Conservation (phyloP, 176 grass and related monocot genomes). For the Dendrocalamus sinicus region DNA sequence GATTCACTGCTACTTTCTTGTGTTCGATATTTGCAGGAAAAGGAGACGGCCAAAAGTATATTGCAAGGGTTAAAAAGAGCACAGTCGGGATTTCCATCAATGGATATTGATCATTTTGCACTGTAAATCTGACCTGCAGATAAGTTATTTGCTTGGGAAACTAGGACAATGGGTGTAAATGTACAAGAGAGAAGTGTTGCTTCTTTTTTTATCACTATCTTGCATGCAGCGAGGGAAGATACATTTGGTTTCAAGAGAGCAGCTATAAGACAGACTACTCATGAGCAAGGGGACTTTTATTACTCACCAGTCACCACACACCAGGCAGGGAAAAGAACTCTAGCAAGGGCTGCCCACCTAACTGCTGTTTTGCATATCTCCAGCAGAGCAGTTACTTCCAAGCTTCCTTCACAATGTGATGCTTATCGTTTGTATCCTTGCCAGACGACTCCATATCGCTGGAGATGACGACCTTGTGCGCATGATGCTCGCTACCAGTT, state of each 20-base stretch:
- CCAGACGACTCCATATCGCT: slow-evolving; percentile 43
- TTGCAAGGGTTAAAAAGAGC: slow-evolving; percentile 72
- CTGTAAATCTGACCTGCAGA: slow-evolving; percentile 34
- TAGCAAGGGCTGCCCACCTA: slow-evolving; percentile 43
- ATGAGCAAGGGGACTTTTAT: slow-evolving; percentile 9
- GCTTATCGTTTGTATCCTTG: slow-evolving; percentile 56
- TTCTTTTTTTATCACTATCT: slow-evolving; percentile 39
- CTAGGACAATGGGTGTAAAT: slow-evolving; percentile 11
- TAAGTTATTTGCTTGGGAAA: slow-evolving; percentile 24
- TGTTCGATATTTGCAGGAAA: slow-evolving; percentile 70
- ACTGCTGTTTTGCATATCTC: slow-evolving; percentile 16
- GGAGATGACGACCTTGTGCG: slow-evolving; percentile 43
- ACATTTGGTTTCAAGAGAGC: slow-evolving; percentile 39
- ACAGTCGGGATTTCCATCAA: slow-evolving; percentile 62
- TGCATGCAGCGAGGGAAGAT: slow-evolving; percentile 27
- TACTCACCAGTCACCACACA: slow-evolving; percentile 32
- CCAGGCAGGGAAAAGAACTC: slow-evolving; percentile 5
- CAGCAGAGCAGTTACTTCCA: background rate
- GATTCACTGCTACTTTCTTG: slow-evolving; percentile 23
- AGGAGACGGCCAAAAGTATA: slow-evolving; percentile 81
- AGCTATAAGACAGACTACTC: slow-evolving; percentile 7
- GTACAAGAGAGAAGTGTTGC: slow-evolving; percentile 9
- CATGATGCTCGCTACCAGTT: slow-evolving; percentile 53
- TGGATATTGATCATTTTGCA: slow-evolving; percentile 79
- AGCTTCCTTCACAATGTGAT: slow-evolving; percentile 44